Evolutionary conservation across 2,329 filamentous ascomycete genomes (phyloP), one percentile per base, ranked within the genome.

Genomic region (Mollisia scopiformis): DNA sequence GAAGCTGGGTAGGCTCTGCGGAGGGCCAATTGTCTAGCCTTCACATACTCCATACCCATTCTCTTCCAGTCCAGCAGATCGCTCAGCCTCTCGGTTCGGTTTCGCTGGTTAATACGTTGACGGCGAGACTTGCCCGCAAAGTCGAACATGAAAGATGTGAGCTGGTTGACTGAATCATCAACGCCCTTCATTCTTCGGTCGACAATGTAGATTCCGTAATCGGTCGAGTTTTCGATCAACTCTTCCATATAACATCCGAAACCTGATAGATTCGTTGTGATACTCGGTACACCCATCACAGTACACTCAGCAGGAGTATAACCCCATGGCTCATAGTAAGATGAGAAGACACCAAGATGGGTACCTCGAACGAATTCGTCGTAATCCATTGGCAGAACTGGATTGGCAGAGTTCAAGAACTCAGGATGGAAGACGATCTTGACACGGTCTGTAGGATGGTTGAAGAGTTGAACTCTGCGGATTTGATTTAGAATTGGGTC

Each of bases 181-280:
- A 99, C 90, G 28, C 93, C 94, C 84, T 98, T 98, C 79, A 87
- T 90, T 52, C 95, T 88, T 59, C 95, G 91, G 75, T 99, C 95
- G 49, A 99, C 93, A 75, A 99, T 98, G 82, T 98, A 98, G 78
- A 99, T 98, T 68, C 95, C 95, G 73, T 99, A 98, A 77, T 99
- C 95, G 66, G 90, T 91, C 41, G 94, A 96, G 78, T 98, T 98
- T 78, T 98, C 94, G 68, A 99, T 98, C 68, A 98, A 80, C 78
- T 98, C 95, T 77, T 99, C 95, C 95, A 99, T 99, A 77, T 99
- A 98, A 78, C 95, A 98, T 53, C 95, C 95, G 72, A 99, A 99
- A 21, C 95, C 95, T 6, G 95, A 98, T 47, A 99, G 81, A 77
- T 99, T 99, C 28, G 94, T 98, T 11, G 95, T 98, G 78, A 99